Evolutionary conservation across 2,329 filamentous ascomycete species (phyloP).

Genomic region (Chalara sp.): DNA sequence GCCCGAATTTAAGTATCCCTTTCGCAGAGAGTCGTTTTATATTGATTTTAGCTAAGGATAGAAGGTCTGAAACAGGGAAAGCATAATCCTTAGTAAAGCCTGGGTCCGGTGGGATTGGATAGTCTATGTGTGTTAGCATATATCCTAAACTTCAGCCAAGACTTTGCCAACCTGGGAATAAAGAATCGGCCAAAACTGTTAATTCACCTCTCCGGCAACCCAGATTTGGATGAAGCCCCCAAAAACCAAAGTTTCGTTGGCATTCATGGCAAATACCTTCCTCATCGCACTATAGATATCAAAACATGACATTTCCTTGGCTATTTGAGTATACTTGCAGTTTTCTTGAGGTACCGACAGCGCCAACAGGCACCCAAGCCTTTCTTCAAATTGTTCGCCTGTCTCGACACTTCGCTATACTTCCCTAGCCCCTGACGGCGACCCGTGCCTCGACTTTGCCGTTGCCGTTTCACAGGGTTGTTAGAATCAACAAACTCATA

Average conservation of each 20-base stretch:
- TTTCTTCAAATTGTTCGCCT: conserved; percentile 2
- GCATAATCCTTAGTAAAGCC: not conserved
- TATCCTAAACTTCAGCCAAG: not conserved
- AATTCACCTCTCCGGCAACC: conserved; percentile 6
- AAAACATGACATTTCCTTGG: not conserved
- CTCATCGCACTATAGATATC: not conserved
- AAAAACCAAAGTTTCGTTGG: conserved; percentile 4
- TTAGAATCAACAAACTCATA: conserved; percentile 6
- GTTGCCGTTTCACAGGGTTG: conserved; percentile 3
- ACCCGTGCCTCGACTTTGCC: not conserved
- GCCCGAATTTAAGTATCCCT: conserved; percentile 1
- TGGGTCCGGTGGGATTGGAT: not conserved
- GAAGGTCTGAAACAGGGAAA: not conserved
- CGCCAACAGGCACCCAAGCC: conserved; percentile 6
- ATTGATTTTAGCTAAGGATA: not conserved
- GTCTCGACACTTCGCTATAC: conserved; percentile 4
- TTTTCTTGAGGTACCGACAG: conserved; percentile 6
- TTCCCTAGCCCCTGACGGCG: conserved; percentile 4
- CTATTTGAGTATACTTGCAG: not conserved
- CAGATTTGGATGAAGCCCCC: conserved; percentile 7
- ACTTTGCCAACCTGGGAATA: conserved; percentile 4
- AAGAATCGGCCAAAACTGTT: conserved; percentile 1
- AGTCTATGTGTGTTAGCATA: conserved; percentile 3
- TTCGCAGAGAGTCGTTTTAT: conserved; percentile 1
- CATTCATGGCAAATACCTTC: conserved; percentile 4